A percentile compares a stretch with the other conserved stretches of the same genome.
phyloP scores from a whole-genome alignment of 768 basidiomycete species.

The Pleurotus citrinopileatus region DNA sequence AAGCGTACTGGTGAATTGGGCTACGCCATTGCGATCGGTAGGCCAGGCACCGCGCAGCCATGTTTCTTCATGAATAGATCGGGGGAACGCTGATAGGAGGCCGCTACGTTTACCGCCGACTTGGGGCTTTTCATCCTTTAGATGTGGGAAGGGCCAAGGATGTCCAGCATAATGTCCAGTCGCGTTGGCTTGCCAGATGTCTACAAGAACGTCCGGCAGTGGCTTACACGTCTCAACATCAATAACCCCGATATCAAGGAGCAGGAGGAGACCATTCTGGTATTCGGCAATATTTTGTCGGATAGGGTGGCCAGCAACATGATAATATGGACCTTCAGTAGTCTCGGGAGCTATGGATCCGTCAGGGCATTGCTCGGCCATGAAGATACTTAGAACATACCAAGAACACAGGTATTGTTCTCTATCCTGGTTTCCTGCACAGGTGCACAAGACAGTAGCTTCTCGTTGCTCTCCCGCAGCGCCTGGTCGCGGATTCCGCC shows the following conservation, averaged over 20 bases:
- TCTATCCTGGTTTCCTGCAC: conserved; percentile 46
- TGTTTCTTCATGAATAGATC: conserved; percentile 38
- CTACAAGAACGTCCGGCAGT: conserved; percentile 53
- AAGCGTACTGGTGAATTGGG: conserved; percentile 47
- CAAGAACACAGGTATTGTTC: conserved; percentile 53
- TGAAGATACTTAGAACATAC: conserved; percentile 13
- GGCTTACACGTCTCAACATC: conserved; percentile 57
- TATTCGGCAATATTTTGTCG: conserved; percentile 53
- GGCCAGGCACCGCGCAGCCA: conserved; percentile 55
- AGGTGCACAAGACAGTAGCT: conserved; percentile 42
- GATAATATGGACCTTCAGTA: conserved; percentile 56
- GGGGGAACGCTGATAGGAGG: conserved; percentile 41
- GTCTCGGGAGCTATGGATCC: conserved; percentile 38
- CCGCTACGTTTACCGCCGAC: conserved; percentile 43
- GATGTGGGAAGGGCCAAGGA: conserved; percentile 41
- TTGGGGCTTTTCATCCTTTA: conserved; percentile 41
- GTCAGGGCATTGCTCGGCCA: neutral
- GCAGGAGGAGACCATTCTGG: conserved; percentile 47
- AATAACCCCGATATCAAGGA: conserved; percentile 56
- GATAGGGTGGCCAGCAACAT: conserved; percentile 44
- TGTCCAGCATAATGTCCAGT: conserved; percentile 56
- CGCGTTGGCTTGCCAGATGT: conserved; percentile 58
- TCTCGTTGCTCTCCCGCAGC: conserved; percentile 23
- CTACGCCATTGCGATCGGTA: conserved; percentile 50
- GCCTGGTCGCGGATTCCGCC: conserved; percentile 15